Evolutionary conservation across 768 basidiomycete genomes (phyloP).

Genomic region (Trametes cingulata): DNA sequence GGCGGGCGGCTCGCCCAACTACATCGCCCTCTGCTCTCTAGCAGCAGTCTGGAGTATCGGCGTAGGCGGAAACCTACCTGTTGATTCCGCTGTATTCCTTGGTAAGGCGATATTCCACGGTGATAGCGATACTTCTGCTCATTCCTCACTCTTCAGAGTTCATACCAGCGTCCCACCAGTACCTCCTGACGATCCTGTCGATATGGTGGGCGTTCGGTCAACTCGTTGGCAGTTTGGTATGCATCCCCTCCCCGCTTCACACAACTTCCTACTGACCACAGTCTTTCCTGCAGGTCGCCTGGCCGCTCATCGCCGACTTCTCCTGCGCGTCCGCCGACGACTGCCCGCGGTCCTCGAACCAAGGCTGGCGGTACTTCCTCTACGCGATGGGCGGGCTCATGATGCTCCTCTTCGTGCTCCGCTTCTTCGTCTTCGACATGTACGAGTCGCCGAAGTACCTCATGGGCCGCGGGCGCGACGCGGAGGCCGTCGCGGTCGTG

Average conservation of each 20-base stretch:
- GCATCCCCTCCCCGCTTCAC: background rate
- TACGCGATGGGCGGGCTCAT: slow-evolving; percentile 72
- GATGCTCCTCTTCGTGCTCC: slow-evolving; percentile 58
- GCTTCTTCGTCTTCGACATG: slow-evolving; percentile 67
- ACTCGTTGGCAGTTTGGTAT: slow-evolving; percentile 55
- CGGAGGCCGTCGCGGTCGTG: slow-evolving; percentile 62
- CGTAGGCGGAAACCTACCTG: slow-evolving; percentile 73
- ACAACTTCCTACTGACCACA: no score
- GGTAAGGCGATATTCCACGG: slow-evolving; percentile 39
- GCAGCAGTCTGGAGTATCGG: slow-evolving; percentile 63
- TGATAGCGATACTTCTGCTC: background rate
- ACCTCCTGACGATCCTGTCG: slow-evolving; percentile 70
- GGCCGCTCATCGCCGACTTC: slow-evolving; percentile 71
- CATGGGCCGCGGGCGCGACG: slow-evolving; percentile 67
- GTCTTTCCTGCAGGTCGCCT: slow-evolving; percentile 51
- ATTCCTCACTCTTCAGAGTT: slow-evolving; percentile 47
- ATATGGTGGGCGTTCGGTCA: slow-evolving; percentile 84
- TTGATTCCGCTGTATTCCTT: slow-evolving; percentile 75
- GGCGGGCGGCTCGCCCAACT: slow-evolving; percentile 61
- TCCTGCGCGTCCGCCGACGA: slow-evolving; percentile 49
- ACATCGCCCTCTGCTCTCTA: slow-evolving; percentile 49
- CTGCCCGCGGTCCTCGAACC: slow-evolving; percentile 53
- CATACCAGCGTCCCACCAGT: slow-evolving; percentile 71
- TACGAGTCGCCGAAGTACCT: slow-evolving; percentile 74
- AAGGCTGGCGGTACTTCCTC: slow-evolving; percentile 77